Percentiles rank a stretch among this genome's conserved stretches.
These are phyloP conservation scores for Lumnitzera littorea DNA, from an alignment of 345 rosid genomes.

Conservation along the genomic window DNA sequence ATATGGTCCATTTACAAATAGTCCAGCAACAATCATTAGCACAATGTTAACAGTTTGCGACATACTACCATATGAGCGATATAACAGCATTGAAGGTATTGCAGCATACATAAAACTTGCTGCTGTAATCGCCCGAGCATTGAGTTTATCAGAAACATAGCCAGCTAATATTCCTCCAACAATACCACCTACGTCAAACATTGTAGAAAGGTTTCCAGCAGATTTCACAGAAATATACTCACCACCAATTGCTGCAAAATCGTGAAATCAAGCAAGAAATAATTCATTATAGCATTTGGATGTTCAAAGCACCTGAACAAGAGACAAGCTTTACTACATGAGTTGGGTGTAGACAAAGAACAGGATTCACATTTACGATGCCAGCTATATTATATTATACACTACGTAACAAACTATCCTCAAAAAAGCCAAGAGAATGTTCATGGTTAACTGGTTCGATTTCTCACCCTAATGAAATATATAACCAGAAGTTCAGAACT, in stretches of 20 bases:
- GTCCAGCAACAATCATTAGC: constrained; percentile 86
- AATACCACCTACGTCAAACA: constrained; percentile 92
- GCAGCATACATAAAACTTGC: constrained; percentile 81
- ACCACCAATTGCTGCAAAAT: constrained; percentile 77
- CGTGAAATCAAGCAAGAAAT: constrained; percentile 4
- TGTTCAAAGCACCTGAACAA: background rate
- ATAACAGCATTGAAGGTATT: constrained; percentile 75
- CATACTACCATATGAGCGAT: constrained; percentile 58
- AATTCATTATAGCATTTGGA: constrained; percentile 3
- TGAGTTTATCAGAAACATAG: constrained; percentile 75
- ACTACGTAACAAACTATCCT: no score
- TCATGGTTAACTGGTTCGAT: no score
- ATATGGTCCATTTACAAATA: constrained; percentile 88
- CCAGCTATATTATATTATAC: no score
- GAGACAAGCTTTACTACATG: background rate
- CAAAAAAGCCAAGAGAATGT: no score
- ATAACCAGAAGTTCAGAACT: constrained; percentile 4
- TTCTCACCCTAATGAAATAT: no score
- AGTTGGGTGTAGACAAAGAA: no score
- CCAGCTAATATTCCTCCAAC: constrained; percentile 50
- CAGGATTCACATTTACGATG: no score
- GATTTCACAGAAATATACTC: constrained; percentile 80
- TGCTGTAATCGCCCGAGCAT: constrained; percentile 79
- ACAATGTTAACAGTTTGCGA: constrained; percentile 50
- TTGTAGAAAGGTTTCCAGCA: constrained; percentile 87